Evolutionary conservation across 495 filamentous ascomycete species (phyloP).

Genomic region (Astrothelium subdiscretum): DNA sequence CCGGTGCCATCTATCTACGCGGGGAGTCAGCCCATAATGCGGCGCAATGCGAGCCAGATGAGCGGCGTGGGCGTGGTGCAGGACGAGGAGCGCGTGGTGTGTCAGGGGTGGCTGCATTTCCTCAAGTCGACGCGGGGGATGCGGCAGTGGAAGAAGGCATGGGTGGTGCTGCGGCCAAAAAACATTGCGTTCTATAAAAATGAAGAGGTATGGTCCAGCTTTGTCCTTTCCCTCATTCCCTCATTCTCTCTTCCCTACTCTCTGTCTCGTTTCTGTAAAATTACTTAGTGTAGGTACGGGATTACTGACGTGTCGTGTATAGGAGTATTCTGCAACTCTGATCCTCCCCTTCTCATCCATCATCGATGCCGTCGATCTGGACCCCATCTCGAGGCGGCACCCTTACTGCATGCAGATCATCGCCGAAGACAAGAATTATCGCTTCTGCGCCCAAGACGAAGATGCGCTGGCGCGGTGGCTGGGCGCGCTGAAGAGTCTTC

Average conservation of each 20-base stretch:
- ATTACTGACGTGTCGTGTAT: background rate
- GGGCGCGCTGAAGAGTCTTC: constrained; percentile 79
- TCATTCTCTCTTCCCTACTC: background rate
- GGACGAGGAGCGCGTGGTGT: constrained; percentile 61
- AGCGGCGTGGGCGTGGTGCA: constrained; percentile 42
- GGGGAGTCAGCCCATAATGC: constrained; percentile 9
- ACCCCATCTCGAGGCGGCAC: constrained; percentile 76
- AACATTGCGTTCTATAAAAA: constrained; percentile 89
- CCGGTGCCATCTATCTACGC: constrained; percentile 5
- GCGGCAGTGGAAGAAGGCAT: constrained; percentile 86
- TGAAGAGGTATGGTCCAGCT: constrained; percentile 45
- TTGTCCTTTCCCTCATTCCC: background rate
- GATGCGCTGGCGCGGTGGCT: constrained; percentile 74
- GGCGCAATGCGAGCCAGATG: constrained; percentile 45
- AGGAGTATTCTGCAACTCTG: constrained; percentile 78
- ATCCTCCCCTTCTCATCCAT: constrained; percentile 70
- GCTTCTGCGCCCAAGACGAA: constrained; percentile 74
- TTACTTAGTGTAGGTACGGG: background rate
- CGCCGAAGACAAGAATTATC: constrained; percentile 83
- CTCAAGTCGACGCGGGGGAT: constrained; percentile 79
- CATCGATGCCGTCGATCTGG: constrained; percentile 86
- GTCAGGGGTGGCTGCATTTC: constrained; percentile 82
- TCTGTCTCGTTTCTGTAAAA: background rate
- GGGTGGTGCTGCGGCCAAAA: constrained; percentile 82
- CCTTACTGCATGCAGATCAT: constrained; percentile 85